These are phyloP conservation scores for Paecilomyces niveus DNA, from an alignment of 2,329 filamentous ascomycete genomes.

Conservation along the genomic window DNA sequence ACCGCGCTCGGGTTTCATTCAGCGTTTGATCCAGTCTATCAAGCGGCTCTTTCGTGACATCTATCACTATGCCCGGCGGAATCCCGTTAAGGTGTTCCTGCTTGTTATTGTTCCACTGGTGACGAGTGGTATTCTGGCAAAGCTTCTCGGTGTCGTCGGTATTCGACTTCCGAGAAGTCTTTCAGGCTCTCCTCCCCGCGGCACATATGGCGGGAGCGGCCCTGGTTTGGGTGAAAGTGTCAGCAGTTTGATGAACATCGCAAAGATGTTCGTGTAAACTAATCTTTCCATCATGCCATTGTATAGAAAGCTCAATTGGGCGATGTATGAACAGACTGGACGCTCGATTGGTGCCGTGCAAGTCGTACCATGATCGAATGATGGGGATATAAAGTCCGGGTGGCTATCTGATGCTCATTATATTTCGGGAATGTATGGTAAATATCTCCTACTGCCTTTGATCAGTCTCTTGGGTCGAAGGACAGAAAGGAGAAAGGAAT, in stretches of 20 bases:
- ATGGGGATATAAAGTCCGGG: not conserved
- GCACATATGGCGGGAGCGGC: constrained; percentile 11
- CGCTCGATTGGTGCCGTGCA: not conserved
- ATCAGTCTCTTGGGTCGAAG: not conserved
- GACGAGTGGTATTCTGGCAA: constrained; percentile 72
- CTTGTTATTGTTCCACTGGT: constrained; percentile 81
- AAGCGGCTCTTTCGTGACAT: constrained; percentile 75
- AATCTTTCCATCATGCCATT: not conserved
- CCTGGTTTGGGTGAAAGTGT: constrained; percentile 25
- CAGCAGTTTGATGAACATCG: constrained; percentile 24
- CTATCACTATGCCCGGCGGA: constrained; percentile 69
- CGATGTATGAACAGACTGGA: not conserved
- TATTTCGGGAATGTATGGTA: not conserved
- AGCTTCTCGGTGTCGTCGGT: constrained; percentile 71
- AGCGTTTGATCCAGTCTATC: constrained; percentile 66
- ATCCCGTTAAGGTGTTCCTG: constrained; percentile 83
- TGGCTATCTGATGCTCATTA: not conserved
- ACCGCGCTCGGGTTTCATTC: constrained; percentile 71
- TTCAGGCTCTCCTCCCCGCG: constrained; percentile 21
- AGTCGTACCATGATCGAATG: not conserved
- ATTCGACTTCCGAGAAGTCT: constrained; percentile 59
- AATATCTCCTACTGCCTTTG: not conserved
- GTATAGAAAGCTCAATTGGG: not conserved
- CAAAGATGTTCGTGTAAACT: constrained; percentile 29
- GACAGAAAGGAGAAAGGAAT: not conserved